Percentiles rank a stretch among this genome's conserved stretches.
These are phyloP conservation scores for Eimeria falciformis DNA, from an alignment of 169 alveolate genomes.

Conservation along the genomic window DNA sequence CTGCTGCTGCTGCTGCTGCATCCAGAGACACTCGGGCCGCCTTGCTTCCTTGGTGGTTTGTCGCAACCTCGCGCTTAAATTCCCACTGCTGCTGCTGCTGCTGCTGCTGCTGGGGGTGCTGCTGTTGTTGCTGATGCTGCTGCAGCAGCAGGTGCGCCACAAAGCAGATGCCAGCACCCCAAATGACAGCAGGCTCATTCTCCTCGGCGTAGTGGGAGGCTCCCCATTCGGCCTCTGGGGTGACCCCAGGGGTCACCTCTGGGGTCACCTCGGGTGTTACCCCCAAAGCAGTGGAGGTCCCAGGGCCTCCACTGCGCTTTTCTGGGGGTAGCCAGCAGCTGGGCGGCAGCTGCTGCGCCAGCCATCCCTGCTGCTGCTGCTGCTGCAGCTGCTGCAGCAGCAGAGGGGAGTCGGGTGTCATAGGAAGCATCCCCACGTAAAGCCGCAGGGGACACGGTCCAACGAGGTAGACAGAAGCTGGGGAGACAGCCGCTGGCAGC, in stretches of 20 bases:
- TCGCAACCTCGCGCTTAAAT: neutral
- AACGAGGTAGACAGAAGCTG: neutral
- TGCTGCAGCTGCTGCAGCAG: conserved; percentile 5
- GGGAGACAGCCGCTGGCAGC: neutral
- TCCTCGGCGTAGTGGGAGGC: neutral
- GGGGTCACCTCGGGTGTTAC: too few species aligned
- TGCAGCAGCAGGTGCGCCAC: neutral
- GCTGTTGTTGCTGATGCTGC: conserved; percentile 16
- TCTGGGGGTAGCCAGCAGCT: conserved; percentile 24
- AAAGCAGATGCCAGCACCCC: conserved; percentile 16
- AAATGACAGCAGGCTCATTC: neutral
- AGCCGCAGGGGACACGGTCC: neutral
- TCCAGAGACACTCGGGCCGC: neutral
- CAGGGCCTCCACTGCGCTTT: neutral
- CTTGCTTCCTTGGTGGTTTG: neutral
- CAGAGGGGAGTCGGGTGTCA: too few species aligned
- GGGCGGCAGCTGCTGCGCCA: neutral
- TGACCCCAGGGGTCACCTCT: neutral
- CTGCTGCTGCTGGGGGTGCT: neutral
- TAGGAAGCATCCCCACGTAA: neutral
- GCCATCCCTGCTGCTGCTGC: neutral
- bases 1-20: conserved; percentile 24
- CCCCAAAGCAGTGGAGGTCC: too few species aligned
- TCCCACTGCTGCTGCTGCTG: conserved; percentile 5
- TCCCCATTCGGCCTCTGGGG: neutral